Evolutionary conservation across 768 basidiomycete species (phyloP).

Genomic region (Russula virescens): DNA sequence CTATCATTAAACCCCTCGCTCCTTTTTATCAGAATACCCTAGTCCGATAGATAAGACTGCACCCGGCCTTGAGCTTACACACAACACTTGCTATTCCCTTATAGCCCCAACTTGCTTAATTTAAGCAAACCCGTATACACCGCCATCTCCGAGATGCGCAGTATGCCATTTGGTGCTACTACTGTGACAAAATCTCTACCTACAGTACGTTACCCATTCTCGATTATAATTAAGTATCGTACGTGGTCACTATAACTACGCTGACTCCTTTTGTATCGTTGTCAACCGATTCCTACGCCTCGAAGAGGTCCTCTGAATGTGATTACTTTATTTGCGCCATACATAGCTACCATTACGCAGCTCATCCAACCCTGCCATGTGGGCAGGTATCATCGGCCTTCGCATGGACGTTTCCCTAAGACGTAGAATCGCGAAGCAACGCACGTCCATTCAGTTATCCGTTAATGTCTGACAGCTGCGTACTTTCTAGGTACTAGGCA

Average conservation of each 20-base stretch:
- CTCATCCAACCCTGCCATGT: background rate
- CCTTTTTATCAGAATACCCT: background rate
- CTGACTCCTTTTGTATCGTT: slow-evolving; percentile 18
- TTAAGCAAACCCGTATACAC: background rate
- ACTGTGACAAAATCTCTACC: background rate
- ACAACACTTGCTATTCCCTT: slow-evolving; percentile 1
- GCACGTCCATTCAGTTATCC: background rate
- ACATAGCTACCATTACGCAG: slow-evolving; percentile 7
- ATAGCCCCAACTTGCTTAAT: slow-evolving; percentile 5
- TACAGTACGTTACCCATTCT: background rate
- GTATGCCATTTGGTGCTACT: background rate
- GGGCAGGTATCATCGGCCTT: background rate
- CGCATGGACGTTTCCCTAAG: background rate
- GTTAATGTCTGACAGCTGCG: background rate
- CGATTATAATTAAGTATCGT: slow-evolving; percentile 5
- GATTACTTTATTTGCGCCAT: background rate
- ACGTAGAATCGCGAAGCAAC: background rate
- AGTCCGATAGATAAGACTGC: slow-evolving; percentile 9
- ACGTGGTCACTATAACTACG: slow-evolving; percentile 20
- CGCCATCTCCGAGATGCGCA: background rate
- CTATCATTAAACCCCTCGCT: slow-evolving; percentile 7
- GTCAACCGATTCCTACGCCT: slow-evolving; percentile 1
- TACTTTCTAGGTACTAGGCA: background rate
- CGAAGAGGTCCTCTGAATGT: slow-evolving; percentile 4
- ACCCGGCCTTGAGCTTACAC: background rate